Conservation (phyloP, 305 asterid species). For the Striga hermonthica region DNA sequence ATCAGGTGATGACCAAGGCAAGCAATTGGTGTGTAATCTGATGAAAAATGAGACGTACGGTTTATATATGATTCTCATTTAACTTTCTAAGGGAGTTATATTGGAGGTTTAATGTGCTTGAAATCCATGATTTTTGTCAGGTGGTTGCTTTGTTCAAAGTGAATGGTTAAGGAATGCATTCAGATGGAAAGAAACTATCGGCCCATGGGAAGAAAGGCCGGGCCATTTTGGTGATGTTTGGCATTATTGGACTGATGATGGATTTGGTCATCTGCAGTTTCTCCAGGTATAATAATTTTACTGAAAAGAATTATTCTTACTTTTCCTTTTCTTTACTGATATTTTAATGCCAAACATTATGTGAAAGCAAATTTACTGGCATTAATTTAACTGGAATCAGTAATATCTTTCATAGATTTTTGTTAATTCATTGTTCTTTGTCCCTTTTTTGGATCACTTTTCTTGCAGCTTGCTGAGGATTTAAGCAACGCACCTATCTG, state of each 20-base stretch:
- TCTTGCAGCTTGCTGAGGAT: slow-evolving; percentile 90
- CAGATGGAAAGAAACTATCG: slow-evolving; percentile 95
- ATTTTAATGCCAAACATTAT: background rate
- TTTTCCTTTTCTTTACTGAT: too few species aligned
- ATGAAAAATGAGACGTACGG: too few species aligned
- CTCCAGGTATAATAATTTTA: slow-evolving; percentile 54
- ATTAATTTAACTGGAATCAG: background rate
- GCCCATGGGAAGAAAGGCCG: slow-evolving; percentile 94
- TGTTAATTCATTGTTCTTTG: background rate
- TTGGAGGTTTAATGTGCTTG: slow-evolving; percentile 16
- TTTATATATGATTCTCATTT: too few species aligned
- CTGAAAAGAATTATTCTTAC: too few species aligned
- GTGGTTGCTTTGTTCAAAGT: slow-evolving; percentile 96
- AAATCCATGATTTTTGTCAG: slow-evolving; percentile 36
- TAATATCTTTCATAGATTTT: background rate
- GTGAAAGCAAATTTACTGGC: background rate
- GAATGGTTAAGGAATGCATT: slow-evolving; percentile 84
- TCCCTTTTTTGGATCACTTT: slow-evolving; percentile 12
- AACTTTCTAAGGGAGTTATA: background rate
- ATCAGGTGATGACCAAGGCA: too few species aligned
- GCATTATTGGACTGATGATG: slow-evolving; percentile 96
- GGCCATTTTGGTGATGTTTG: slow-evolving; percentile 98
- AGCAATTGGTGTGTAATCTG: too few species aligned
- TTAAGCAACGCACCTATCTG: slow-evolving; percentile 78
- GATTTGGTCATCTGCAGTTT: slow-evolving; percentile 88